Evolutionary conservation across 805 yeast species (phyloP), one percentile per base, ranked within the genome.

Genomic region (Candida yuanshanica): DNA sequence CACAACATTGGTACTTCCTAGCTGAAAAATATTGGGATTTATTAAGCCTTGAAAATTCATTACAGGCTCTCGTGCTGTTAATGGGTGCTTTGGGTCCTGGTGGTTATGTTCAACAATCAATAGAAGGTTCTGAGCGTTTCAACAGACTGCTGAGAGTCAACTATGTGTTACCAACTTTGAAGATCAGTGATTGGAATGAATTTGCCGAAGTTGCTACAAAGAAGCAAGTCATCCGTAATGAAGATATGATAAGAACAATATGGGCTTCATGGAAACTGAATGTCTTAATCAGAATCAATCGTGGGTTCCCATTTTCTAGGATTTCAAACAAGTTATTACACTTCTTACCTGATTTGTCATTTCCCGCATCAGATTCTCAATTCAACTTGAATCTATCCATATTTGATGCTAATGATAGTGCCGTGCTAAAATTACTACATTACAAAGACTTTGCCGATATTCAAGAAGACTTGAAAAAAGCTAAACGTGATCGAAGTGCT

Each of bases 251-350:
- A 8, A 50, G 72, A 43, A 47, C 61, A 4, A 44, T 68, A 11
- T 69, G 74, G 74, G 58, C 60, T 5, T 55, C 62, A 7, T 69
- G 66, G 65, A 63, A 60, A 42, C 47, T 62, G 37, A 59, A 61
- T 39, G 59, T 58, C 11, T 63, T 56, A 41, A 42, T 63, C 20
- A 54, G 70, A 44, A 41, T 63, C 20, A 57, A 59, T 47, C 50
- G 58, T 46, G 71, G 70, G 1, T 53, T 52, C 37, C 70, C 72
- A n/a, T 66, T 59, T 43, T 42, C 46, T 6, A 37, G 40, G 22
- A 23, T 44, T 6, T 39, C 52, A 11, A 45, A 45, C 8, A 40
- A 46, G 14, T 18, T 54, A 23, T 43, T 66, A 33, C 46, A 48
- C 18, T 60, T 66, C 38, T 65, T 68, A 4, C 42, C 41, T 4